Evolutionary conservation across 148 eudicot species (phyloP).

Genomic region (Amaranthus palmeri): DNA sequence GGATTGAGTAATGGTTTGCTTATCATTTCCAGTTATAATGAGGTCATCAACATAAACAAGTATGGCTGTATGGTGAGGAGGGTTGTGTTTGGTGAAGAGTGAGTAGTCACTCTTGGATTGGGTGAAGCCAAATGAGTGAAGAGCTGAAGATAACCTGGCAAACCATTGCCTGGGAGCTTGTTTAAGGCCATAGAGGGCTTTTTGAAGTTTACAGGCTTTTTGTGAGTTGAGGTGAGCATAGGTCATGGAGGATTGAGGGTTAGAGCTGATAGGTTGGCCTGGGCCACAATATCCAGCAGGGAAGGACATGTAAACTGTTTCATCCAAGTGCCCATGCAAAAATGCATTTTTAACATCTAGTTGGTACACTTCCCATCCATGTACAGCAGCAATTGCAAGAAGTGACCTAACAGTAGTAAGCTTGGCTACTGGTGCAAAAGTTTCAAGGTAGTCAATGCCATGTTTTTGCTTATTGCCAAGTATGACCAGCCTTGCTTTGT

Average conservation of each 20-base stretch:
- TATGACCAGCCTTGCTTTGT: neutral
- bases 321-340: neutral
- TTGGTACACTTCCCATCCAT: neutral
- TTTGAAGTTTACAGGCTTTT: neutral
- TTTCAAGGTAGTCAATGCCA: neutral
- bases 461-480: neutral
- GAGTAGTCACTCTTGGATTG: neutral
- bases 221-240: neutral
- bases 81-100: neutral
- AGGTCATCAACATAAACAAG: neutral
- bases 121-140: neutral
- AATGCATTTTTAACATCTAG: slow-evolving; percentile 4
- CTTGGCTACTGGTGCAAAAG: neutral
- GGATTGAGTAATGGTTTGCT: neutral
- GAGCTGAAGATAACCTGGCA: neutral
- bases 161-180: slow-evolving; percentile 7
- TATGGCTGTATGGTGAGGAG: neutral
- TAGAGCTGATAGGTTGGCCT: neutral
- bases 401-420: neutral
- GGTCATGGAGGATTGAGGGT: no score
- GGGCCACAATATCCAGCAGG: neutral
- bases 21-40: neutral
- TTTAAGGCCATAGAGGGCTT: slow-evolving; percentile 1
- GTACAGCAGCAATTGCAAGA: neutral
- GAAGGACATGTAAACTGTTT: neutral